Base-by-base conservation (phyloP, 1,284 basidiomycete genomes). In the Pterulicium gracile region DNA sequence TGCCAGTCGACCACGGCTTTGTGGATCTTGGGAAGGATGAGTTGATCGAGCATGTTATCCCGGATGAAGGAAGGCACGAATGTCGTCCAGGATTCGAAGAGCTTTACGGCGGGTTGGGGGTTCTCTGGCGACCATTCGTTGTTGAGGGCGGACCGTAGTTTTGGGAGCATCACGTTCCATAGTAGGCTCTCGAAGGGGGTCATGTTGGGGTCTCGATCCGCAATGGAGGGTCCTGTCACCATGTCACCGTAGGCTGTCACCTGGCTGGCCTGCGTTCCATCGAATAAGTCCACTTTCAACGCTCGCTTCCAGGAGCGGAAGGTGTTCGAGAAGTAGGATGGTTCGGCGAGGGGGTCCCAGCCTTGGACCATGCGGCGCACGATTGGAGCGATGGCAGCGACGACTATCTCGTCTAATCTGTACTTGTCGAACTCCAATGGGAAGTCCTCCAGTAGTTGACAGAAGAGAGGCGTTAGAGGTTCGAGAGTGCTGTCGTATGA, bases 41-140 rank as follows among this genome's bases (percentile, higher is more conserved):
- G 80, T 62, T 99, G 96, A 57, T 98, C 92, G 48, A 98, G 75
- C 48, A 98, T 70, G 59, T 98, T 99, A 66, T 98, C 95, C 40
- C 78, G 78, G 51, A 98, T 82, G 64, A 98, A 99, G 0, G 73
- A 71, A 0, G 96, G 96, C 1, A 98, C 72, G 46, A 96, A 77
- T 0, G 78, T 72, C 2, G 80, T 77, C 96, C 96, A 98, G 0
- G 81, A 73, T 61, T 96, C 88, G 58, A 93, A 86, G 1, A 99
- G 68, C 32, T 76, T 77, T 23, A 97, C 79, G 3, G 83, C 90
- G 4, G 85, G 77, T 5, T 77, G 68, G 2, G 93, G 81, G 27
- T 81, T 66, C 35, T 75, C 66, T 0, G 92, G 79, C 14, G 77
- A 71, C 95, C 96, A 99, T 17, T 90, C 82, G 61, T 97, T 97